Evolutionary conservation across 106 monocot genomes (phyloP).

Genomic region (Allium fistulosum): DNA sequence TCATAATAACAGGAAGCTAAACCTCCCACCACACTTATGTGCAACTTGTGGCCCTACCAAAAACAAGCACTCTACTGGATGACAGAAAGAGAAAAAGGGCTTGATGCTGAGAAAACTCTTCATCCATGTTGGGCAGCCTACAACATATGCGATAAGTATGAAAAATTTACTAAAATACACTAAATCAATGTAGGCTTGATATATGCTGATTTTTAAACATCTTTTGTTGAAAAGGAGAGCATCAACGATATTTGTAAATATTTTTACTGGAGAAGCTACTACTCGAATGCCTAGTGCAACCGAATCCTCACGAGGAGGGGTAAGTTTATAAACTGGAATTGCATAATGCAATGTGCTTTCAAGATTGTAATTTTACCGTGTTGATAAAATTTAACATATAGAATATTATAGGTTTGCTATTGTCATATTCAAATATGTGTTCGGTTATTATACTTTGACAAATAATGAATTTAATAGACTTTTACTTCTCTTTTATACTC

Average conservation of each 20-base stretch:
- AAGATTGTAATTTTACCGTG: too few species aligned
- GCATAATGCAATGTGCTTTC: too few species aligned
- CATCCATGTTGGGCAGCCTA: conserved; percentile 92
- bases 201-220: too few species aligned
- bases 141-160: conserved; percentile 62
- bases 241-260: conserved; percentile 69
- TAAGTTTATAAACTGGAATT: conserved; percentile 12
- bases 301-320: conserved; percentile 74
- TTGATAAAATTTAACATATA: background rate
- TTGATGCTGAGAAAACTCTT: conserved; percentile 58
- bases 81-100: conserved; percentile 73
- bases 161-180: background rate
- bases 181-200: too few species aligned
- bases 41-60: conserved; percentile 65
- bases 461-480: background rate
- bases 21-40: conserved; percentile 44
- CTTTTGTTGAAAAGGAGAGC: conserved; percentile 34
- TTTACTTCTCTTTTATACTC: background rate
- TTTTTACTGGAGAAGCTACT: conserved; percentile 80
- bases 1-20: conserved; percentile 53
- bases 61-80: conserved; percentile 90
- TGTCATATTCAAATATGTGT: too few species aligned
- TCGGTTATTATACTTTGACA: too few species aligned
- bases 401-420: background rate
- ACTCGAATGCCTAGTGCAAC: conserved; percentile 70